phyloP scores from a whole-genome alignment of 2,329 filamentous ascomycete species.

The Trichoderma breve region DNA sequence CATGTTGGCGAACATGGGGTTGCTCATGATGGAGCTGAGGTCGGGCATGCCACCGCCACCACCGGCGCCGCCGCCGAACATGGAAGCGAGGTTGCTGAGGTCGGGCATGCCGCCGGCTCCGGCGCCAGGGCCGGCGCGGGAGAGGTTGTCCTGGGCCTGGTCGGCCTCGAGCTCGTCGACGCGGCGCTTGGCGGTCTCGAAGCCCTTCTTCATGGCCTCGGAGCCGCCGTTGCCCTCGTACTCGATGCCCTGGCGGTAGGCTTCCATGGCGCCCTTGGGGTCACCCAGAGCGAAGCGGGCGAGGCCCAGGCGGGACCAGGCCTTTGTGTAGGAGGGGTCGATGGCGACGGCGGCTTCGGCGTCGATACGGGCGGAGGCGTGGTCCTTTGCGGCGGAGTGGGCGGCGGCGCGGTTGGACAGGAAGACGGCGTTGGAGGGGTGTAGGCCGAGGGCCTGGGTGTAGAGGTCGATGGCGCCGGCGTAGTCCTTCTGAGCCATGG shows the following conservation, averaged over 20 bases:
- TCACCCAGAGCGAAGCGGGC: slow-evolving; percentile 91
- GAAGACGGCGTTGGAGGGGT: slow-evolving; percentile 90
- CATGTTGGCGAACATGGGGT: slow-evolving; percentile 98
- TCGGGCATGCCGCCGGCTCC: slow-evolving; percentile 67
- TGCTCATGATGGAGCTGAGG: slow-evolving; percentile 83
- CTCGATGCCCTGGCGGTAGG: slow-evolving; percentile 89
- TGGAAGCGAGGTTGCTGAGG: slow-evolving; percentile 65
- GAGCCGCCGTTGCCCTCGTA: slow-evolving; percentile 91
- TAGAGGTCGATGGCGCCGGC: slow-evolving; percentile 77
- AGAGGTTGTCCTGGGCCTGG: slow-evolving; percentile 31
- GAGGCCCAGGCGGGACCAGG: slow-evolving; percentile 89
- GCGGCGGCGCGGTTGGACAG: slow-evolving; percentile 96
- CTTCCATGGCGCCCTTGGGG: slow-evolving; percentile 87
- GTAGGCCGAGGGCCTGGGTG: slow-evolving; percentile 76
- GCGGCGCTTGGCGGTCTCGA: slow-evolving; percentile 85
- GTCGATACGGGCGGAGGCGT: slow-evolving; percentile 79
- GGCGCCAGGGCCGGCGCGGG: slow-evolving; percentile 49
- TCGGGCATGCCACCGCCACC: slow-evolving; percentile 83
- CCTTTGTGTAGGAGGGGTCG: slow-evolving; percentile 94
- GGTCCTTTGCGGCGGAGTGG: slow-evolving; percentile 79
- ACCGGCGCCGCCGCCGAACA: slow-evolving; percentile 66
- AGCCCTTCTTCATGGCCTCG: slow-evolving; percentile 96
- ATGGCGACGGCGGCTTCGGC: slow-evolving; percentile 85
- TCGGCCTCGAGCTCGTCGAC: slow-evolving; percentile 73
- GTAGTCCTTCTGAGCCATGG: slow-evolving; percentile 95